Evolutionary conservation across 2,329 filamentous ascomycete species (phyloP), one percentile per base, ranked within the genome.

Genomic region (Nigrospora osmanthi): DNA sequence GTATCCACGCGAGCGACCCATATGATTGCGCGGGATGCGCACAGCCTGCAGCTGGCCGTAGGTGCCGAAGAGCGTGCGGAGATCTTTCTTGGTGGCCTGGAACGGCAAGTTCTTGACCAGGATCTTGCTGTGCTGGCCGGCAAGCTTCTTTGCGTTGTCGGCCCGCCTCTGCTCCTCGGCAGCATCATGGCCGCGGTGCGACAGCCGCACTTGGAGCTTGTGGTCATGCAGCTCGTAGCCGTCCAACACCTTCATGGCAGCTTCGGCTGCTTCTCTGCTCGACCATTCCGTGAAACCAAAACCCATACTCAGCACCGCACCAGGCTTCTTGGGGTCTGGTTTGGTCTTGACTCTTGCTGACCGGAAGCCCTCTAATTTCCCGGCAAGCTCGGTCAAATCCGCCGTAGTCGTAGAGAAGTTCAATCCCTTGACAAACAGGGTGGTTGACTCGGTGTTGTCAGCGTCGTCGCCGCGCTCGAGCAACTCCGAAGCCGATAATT

Each of bases 31-130:
- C 43, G 93, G 93, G 59, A 98, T 80, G 51, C 93, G 87, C 49
- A 98, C 88, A 43, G 89, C 91, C 58, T 89, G 85, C 51, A 98
- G 80, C 63, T 95, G 85, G 38, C 93, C 94, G 67, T 96, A 97
- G 33, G 88, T 83, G 49, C 87, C 82, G 62, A 97, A 90, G 36
- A 97, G 75, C 44, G 85, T 75, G 51, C 88, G 81, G 47, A 98
- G 77, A 62, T 98, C 93, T 65, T 94, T 93, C 72, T 95, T 96
- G 44, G 83, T 85, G 40, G 87, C 85, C 70, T 97, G 89, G 71
- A 98, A 98, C 16, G 93, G 91, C 66, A 98, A 71, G 71, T 98
- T 98, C 75, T 97, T 98, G 72, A 98, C 85, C 66, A 97, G 84
- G 60, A 98, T 85, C 76, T 97, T 97, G 40, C 90, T 96, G 54